phyloP scores from a whole-genome alignment of 108 stramenopile genomes.

The Skeletonema tropicum region DNA sequence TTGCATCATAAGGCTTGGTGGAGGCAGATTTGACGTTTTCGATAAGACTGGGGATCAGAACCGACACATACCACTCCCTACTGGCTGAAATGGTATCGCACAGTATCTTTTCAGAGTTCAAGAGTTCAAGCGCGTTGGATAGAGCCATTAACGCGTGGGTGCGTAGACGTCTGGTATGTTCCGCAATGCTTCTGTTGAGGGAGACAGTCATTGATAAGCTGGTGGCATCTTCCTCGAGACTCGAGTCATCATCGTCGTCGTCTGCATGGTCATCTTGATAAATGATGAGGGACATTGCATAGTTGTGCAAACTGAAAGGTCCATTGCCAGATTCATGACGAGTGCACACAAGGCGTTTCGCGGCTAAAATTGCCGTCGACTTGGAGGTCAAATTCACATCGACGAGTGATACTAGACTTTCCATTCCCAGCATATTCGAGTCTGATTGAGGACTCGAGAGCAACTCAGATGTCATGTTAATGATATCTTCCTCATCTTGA shows the following conservation, averaged over 20 bases:
- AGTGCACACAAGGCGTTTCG: constrained; percentile 35
- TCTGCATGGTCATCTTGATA: constrained; percentile 37
- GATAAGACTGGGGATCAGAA: constrained; percentile 61
- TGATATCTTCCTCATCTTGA: constrained; percentile 40
- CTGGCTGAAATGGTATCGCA: constrained; percentile 34
- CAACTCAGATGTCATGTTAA: constrained; percentile 56
- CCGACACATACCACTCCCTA: constrained; percentile 61
- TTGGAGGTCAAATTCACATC: constrained; percentile 65
- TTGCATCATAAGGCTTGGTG: constrained; percentile 62
- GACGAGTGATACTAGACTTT: constrained; percentile 61
- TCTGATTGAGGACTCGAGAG: constrained; percentile 55
- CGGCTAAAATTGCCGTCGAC: constrained; percentile 40
- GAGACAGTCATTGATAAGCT: constrained; percentile 24
- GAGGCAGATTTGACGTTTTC: constrained; percentile 55
- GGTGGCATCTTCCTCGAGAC: constrained; percentile 47
- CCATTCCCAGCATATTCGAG: constrained; percentile 68
- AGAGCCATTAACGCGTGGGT: constrained; percentile 59
- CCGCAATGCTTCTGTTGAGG: constrained; percentile 12
- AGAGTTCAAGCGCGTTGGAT: constrained; percentile 58
- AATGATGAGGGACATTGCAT: constrained; percentile 59
- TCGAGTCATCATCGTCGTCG: constrained; percentile 35
- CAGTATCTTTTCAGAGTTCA: constrained; percentile 44
- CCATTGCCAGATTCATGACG: constrained; percentile 22
- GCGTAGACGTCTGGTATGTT: constrained; percentile 46
- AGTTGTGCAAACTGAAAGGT: constrained; percentile 42